A percentile compares a stretch with the other conserved stretches of the same genome.
Conservation (phyloP, 2,329 filamentous ascomycete genomes). For the Lasiodiplodia theobromae region DNA sequence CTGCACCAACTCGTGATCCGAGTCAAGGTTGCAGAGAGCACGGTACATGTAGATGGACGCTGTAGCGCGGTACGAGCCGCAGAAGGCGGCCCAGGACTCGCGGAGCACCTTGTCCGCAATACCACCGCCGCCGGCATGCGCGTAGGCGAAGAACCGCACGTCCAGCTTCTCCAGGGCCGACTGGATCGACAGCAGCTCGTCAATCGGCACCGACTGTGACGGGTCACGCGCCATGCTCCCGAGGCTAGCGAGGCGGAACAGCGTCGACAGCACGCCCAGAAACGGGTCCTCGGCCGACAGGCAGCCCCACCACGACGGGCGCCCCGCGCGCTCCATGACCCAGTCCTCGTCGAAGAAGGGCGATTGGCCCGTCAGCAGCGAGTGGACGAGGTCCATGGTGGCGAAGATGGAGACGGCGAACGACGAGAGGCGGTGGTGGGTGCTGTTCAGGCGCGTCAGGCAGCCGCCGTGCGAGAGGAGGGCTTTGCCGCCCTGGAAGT, state of each 20-base stretch:
- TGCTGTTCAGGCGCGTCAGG: background rate
- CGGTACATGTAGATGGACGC: slow-evolving; percentile 9
- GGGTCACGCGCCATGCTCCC: background rate
- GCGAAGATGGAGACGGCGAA: slow-evolving; percentile 13
- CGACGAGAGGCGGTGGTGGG: background rate
- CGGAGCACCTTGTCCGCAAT: no score
- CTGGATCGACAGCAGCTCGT: slow-evolving; percentile 1
- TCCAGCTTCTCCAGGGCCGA: background rate
- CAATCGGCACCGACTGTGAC: background rate
- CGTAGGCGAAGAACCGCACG: no score
- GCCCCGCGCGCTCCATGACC: background rate
- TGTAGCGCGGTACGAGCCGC: background rate
- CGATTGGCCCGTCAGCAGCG: background rate
- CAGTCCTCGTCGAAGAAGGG: slow-evolving; percentile 3
- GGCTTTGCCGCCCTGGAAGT: slow-evolving; percentile 7
- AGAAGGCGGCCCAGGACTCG: background rate
- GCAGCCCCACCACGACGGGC: slow-evolving; percentile 5
- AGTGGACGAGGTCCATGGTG: slow-evolving; percentile 11
- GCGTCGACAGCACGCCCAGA: background rate
- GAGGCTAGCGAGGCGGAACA: background rate
- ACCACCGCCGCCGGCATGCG: no score
- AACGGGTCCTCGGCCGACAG: background rate
- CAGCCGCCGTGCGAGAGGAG: background rate
- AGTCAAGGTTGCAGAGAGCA: background rate
- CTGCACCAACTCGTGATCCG: background rate